A percentile compares a stretch with the other conserved stretches of the same genome.
These are phyloP conservation scores for Globisporangium iwayamae DNA, from an alignment of 352 stramenopile genomes.

Conservation along the genomic window DNA sequence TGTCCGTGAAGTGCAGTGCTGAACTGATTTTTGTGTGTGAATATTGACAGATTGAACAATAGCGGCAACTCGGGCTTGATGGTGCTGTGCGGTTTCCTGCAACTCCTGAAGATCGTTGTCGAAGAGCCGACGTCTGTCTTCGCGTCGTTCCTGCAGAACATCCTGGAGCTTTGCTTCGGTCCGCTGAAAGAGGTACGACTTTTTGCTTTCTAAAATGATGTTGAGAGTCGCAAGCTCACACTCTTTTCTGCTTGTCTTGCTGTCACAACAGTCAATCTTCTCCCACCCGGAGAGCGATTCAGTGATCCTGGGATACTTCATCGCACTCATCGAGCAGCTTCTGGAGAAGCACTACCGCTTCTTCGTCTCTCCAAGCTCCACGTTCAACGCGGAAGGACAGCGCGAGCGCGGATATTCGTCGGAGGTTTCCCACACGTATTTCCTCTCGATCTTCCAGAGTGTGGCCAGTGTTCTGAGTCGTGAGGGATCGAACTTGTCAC, in stretches of 20 bases:
- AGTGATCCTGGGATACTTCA: conserved; percentile 64
- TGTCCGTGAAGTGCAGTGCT: not conserved
- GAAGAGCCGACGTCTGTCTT: conserved; percentile 74
- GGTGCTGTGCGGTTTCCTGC: conserved; percentile 75
- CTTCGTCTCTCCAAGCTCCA: conserved; percentile 54
- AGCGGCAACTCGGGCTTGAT: conserved; percentile 61
- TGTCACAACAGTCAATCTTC: conserved; percentile 52
- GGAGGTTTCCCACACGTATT: conserved; percentile 67
- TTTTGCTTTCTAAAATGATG: not conserved
- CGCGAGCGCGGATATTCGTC: conserved; percentile 59
- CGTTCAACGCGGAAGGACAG: conserved; percentile 42
- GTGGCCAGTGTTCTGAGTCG: conserved; percentile 58
- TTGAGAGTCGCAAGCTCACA: not conserved
- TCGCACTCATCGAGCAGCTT: conserved; percentile 68
- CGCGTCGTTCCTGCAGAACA: conserved; percentile 67
- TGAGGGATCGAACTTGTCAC: conserved; percentile 47
- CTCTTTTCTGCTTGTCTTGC: not conserved
- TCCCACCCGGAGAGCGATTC: conserved; percentile 66
- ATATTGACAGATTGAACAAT: conserved; percentile 40
- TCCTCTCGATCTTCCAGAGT: conserved; percentile 75
- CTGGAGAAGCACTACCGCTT: conserved; percentile 82
- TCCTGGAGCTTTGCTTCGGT: conserved; percentile 75
- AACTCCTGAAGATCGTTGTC: conserved; percentile 74
- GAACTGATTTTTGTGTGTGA: conserved; percentile 1
- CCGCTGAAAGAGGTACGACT: conserved; percentile 65